These are phyloP conservation scores for Saccharomycopsis oosterbeekiorum DNA, from an alignment of 805 yeast genomes.

Conservation along the genomic window DNA sequence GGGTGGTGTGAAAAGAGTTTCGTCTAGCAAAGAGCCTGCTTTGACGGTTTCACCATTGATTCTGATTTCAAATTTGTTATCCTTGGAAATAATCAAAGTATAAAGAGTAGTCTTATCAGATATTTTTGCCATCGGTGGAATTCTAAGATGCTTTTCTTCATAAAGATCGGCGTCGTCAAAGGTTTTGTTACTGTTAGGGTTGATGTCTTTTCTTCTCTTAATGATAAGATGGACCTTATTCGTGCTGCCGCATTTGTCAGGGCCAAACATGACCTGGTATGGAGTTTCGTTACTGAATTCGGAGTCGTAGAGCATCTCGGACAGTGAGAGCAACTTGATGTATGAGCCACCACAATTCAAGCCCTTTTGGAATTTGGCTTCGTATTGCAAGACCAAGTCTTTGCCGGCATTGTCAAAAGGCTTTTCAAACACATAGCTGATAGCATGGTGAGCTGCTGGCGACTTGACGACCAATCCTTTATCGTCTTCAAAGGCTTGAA, in stretches of 20 bases:
- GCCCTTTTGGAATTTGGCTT: constrained; percentile 73
- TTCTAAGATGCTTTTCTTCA: constrained; percentile 58
- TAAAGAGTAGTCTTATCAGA: constrained; percentile 56
- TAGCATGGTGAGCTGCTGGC: constrained; percentile 76
- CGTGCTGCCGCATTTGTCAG: constrained; percentile 77
- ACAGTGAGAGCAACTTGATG: constrained; percentile 53
- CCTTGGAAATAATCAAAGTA: constrained; percentile 61
- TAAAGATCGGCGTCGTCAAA: constrained; percentile 19
- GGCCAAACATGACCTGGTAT: constrained; percentile 88
- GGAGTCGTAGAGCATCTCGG: constrained; percentile 28
- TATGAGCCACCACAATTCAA: constrained; percentile 86
- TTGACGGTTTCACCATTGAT: constrained; percentile 66
- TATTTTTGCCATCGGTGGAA: constrained; percentile 58
- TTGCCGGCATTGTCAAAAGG: constrained; percentile 51
- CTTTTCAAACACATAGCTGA: constrained; percentile 49
- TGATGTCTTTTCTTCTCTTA: constrained; percentile 33
- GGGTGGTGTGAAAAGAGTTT: constrained; percentile 49
- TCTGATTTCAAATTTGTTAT: constrained; percentile 68
- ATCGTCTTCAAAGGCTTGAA: constrained; percentile 56
- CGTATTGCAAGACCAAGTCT: constrained; percentile 79
- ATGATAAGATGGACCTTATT: constrained; percentile 75
- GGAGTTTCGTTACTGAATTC: constrained; percentile 59
- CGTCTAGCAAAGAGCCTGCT: constrained; percentile 58
- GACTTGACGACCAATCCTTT: constrained; percentile 67
- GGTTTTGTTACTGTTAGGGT: constrained; percentile 39